Evolutionary conservation across 208 protist genomes (phyloP).

Genomic region (Trypanosoma mega): DNA sequence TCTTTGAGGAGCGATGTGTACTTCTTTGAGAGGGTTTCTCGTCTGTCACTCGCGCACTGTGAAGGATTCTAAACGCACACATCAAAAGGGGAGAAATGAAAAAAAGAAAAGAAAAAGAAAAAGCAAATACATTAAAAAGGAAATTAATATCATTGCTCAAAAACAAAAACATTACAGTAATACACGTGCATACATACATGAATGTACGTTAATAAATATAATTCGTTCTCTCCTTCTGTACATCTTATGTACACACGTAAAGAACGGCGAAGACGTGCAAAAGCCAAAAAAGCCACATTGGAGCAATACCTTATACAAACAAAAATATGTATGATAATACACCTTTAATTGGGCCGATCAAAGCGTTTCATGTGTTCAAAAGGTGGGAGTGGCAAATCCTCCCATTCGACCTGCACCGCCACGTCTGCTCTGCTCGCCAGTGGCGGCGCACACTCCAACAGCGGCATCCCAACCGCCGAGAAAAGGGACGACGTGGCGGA

Average conservation of each 20-base stretch:
- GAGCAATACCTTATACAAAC: not conserved
- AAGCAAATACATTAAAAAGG: constrained; percentile 1
- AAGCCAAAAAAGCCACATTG: not conserved
- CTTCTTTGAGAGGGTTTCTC: not conserved
- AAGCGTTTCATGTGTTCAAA: constrained; percentile 26
- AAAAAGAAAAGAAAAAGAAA: constrained; percentile 1
- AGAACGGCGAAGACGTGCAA: no score
- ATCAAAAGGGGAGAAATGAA: not conserved
- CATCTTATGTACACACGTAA: no score
- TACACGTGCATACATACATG: not conserved
- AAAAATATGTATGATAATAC: not conserved
- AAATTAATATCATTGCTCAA: no score
- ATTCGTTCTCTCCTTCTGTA: no score
- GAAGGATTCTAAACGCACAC: not conserved
- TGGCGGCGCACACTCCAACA: constrained; percentile 64
- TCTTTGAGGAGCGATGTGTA: no score
- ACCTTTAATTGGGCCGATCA: not conserved
- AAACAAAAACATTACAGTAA: not conserved
- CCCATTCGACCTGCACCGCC: constrained; percentile 34
- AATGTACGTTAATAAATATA: no score
- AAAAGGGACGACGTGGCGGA: no score
- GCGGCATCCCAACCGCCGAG: constrained; percentile 31
- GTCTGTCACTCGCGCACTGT: not conserved
- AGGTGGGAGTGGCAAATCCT: constrained; percentile 29
- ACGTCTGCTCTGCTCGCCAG: constrained; percentile 21